These are phyloP conservation scores for Saturnispora serradocipensis DNA, from an alignment of 805 yeast genomes.

Conservation along the genomic window DNA sequence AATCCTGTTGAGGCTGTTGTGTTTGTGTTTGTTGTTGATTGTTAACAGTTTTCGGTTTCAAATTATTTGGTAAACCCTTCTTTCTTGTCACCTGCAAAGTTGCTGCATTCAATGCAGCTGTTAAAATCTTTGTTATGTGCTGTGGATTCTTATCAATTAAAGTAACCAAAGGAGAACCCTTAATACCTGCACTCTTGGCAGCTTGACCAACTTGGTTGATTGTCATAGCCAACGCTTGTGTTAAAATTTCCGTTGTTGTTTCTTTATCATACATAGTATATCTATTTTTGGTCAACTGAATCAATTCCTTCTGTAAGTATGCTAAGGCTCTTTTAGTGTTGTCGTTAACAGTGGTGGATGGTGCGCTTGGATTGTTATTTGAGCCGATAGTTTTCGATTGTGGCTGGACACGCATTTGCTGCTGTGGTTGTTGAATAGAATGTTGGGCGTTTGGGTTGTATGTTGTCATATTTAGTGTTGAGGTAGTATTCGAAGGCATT, in stretches of 20 bases:
- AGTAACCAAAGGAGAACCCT: constrained; percentile 68
- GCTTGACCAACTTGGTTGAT: constrained; percentile 85
- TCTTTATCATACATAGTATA: constrained; percentile 63
- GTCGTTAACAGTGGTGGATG: constrained; percentile 23
- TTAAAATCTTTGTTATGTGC: constrained; percentile 68
- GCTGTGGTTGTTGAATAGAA: neutral
- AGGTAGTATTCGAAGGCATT: neutral
- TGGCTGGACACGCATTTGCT: neutral
- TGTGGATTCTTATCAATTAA: constrained; percentile 75
- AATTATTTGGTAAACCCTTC: constrained; percentile 30
- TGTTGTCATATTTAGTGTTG: constrained; percentile 14
- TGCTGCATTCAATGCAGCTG: constrained; percentile 74
- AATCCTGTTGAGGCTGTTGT: constrained; percentile 10
- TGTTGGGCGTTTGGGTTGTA: constrained; percentile 5
- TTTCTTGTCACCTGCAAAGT: constrained; percentile 53
- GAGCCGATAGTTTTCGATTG: constrained; percentile 11
- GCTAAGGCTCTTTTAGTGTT: constrained; percentile 69
- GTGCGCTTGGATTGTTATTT: constrained; percentile 2
- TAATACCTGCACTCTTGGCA: constrained; percentile 75
- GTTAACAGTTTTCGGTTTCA: constrained; percentile 11
- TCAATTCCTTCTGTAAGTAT: constrained; percentile 78
- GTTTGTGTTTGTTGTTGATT: constrained; percentile 1
- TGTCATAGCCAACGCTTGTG: constrained; percentile 88
- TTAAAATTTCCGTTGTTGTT: constrained; percentile 73
- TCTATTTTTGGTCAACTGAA: constrained; percentile 68